A percentile compares a stretch with the other conserved stretches of the same genome.
phyloP scores from a whole-genome alignment of 768 basidiomycete genomes.

The Suillus americanus region DNA sequence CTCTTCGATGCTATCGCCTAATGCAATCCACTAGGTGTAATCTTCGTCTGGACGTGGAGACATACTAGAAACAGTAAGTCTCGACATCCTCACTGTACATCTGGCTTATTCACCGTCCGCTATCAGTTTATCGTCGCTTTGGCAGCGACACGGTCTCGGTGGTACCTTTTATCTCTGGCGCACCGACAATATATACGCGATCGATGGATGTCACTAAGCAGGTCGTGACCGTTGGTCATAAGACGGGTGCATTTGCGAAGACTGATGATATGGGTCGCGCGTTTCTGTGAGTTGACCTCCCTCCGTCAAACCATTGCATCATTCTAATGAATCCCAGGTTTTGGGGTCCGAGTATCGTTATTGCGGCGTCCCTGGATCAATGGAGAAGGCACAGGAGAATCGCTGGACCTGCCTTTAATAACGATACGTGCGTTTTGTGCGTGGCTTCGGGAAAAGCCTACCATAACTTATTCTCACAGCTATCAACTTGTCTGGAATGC shows the following conservation, averaged over 20 bases:
- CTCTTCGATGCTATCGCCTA: background rate
- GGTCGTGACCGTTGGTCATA: constrained; percentile 19
- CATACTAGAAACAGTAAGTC: constrained; percentile 17
- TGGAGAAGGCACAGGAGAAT: constrained; percentile 25
- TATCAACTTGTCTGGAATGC: constrained; percentile 23
- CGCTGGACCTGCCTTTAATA: constrained; percentile 22
- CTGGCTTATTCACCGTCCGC: background rate
- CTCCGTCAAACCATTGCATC: background rate
- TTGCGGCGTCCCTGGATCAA: constrained; percentile 7
- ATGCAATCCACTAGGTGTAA: constrained; percentile 9
- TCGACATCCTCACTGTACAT: background rate
- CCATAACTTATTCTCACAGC: constrained; percentile 7
- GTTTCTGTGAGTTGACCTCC: constrained; percentile 18
- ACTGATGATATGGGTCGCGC: constrained; percentile 10
- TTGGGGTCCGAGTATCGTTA: constrained; percentile 20
- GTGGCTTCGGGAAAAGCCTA: background rate
- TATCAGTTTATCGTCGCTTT: constrained; percentile 20
- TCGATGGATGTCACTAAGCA: constrained; percentile 21
- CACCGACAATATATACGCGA: constrained; percentile 21
- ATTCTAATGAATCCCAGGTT: constrained; percentile 5
- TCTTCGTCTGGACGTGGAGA: constrained; percentile 26
- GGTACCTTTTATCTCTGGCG: constrained; percentile 18
- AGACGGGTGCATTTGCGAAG: constrained; percentile 20
- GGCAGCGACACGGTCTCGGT: constrained; percentile 22
- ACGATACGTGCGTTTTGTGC: constrained; percentile 19